Evolutionary conservation across 208 protist species (phyloP).

Genomic region (Trypanosoma melophagium): DNA sequence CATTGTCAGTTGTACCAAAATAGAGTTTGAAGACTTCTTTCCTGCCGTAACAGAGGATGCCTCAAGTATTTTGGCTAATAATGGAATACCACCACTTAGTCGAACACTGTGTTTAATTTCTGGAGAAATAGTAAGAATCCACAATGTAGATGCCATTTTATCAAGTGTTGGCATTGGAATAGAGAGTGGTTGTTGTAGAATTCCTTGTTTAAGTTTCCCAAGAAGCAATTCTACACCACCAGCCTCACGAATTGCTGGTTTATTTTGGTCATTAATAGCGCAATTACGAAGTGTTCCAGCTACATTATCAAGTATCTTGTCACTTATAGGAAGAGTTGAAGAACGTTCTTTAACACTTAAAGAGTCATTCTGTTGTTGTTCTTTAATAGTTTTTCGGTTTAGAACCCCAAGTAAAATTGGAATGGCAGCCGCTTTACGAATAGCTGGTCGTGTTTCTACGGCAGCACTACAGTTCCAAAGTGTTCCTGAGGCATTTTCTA

Average conservation of each 20-base stretch:
- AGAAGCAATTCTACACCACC: conserved; percentile 84
- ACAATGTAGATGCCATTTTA: conserved; percentile 88
- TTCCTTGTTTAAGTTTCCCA: conserved; percentile 50
- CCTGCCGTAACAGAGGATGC: conserved; percentile 49
- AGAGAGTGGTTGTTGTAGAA: conserved; percentile 27
- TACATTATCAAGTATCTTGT: conserved; percentile 90
- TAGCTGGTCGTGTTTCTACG: conserved; percentile 74
- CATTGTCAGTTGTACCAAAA: conserved; percentile 44
- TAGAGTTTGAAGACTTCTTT: conserved; percentile 18
- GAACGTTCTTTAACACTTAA: conserved; percentile 15
- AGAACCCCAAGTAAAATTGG: conserved; percentile 78
- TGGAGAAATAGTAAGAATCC: conserved; percentile 88
- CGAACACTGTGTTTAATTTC: conserved; percentile 89
- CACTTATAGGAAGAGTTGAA: conserved; percentile 33
- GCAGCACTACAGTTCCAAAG: conserved; percentile 92
- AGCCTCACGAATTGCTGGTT: conserved; percentile 80
- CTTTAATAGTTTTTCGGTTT: conserved; percentile 34
- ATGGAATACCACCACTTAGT: conserved; percentile 70
- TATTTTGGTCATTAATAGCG: conserved; percentile 93
- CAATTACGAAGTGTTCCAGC: conserved; percentile 91
- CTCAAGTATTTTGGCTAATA: conserved; percentile 65
- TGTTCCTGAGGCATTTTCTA: conserved; percentile 91
- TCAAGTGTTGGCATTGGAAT: conserved; percentile 69
- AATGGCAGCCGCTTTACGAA: conserved; percentile 84
- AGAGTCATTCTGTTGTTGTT: background rate